Conservation (phyloP, 2,329 filamentous ascomycete species). For the Calonectria fujianensis region DNA sequence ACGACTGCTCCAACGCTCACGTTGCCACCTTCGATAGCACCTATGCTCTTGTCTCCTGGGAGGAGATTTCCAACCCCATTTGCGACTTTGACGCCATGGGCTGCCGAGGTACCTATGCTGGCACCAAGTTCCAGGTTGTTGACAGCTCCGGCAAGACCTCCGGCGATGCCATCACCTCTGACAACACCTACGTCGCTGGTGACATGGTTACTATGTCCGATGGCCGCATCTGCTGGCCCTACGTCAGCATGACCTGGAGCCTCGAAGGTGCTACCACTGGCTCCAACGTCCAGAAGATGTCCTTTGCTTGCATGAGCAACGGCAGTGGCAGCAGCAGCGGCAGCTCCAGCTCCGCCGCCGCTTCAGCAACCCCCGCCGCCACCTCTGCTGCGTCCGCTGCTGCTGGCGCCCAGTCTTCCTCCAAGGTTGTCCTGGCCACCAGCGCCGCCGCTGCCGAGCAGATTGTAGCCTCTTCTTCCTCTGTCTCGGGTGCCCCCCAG, state of each 20-base stretch:
- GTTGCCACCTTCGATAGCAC: slow-evolving; percentile 71
- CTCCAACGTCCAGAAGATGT: slow-evolving; percentile 64
- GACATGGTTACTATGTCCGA: slow-evolving; percentile 78
- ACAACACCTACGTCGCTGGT: slow-evolving; percentile 75
- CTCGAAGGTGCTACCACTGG: slow-evolving; percentile 51
- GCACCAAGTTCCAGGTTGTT: slow-evolving; percentile 76
- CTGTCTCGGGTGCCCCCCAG: slow-evolving; percentile 42
- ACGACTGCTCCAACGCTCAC: slow-evolving; percentile 76
- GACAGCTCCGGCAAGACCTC: slow-evolving; percentile 70
- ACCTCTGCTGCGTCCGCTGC: slow-evolving; percentile 24
- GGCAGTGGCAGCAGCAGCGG: slow-evolving; percentile 38
- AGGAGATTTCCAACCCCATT: slow-evolving; percentile 73
- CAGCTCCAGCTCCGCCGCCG: slow-evolving; percentile 34
- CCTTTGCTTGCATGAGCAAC: slow-evolving; percentile 69
- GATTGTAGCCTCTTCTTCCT: neutral
- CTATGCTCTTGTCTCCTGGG: slow-evolving; percentile 75
- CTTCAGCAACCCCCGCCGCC: slow-evolving; percentile 38
- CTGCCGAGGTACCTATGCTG: slow-evolving; percentile 75
- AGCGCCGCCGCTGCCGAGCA: slow-evolving; percentile 17
- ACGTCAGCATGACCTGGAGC: slow-evolving; percentile 73
- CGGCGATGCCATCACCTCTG: slow-evolving; percentile 69
- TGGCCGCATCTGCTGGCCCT: slow-evolving; percentile 77
- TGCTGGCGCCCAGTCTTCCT: slow-evolving; percentile 26
- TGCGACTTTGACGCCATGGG: slow-evolving; percentile 76
- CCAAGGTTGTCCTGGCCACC: slow-evolving; percentile 19